Conservation (phyloP, 495 filamentous ascomycete genomes). For the Podospora conica region DNA sequence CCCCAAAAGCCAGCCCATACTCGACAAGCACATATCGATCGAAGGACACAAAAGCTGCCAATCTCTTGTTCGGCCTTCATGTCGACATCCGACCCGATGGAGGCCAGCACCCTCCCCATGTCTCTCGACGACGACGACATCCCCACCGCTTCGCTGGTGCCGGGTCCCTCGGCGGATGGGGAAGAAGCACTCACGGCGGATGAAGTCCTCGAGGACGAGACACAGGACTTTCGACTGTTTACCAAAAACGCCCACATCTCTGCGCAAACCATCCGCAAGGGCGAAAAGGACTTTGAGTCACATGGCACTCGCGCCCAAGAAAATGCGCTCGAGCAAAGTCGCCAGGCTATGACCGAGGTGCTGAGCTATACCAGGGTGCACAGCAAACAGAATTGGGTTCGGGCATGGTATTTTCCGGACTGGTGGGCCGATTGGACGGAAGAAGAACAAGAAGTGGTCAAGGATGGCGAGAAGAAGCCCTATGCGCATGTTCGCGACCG, state of each 20-base stretch:
- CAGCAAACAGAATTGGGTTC: constrained; percentile 35
- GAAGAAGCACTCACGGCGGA: constrained; percentile 29
- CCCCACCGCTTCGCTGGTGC: constrained; percentile 16
- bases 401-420: constrained; percentile 53
- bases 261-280: constrained; percentile 45
- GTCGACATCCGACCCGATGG: neutral
- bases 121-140: constrained; percentile 43
- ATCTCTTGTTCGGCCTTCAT: neutral
- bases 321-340: constrained; percentile 65
- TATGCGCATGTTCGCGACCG: constrained; percentile 39
- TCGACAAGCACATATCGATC: neutral
- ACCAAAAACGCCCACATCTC: constrained; percentile 35
- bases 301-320: constrained; percentile 80
- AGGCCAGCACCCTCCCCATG: constrained; percentile 19
- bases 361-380: constrained; percentile 67
- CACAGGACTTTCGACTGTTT: constrained; percentile 74
- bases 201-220: constrained; percentile 64
- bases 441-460: constrained; percentile 18
- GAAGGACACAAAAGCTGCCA: neutral
- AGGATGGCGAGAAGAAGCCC: constrained; percentile 25
- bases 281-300: constrained; percentile 94
- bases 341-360: constrained; percentile 86
- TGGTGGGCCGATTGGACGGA: constrained; percentile 34
- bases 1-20: neutral
- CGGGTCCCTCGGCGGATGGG: constrained; percentile 1